Base-by-base conservation (phyloP, 1,139 yeast genomes). In the Diutina pseudorugosa region DNA sequence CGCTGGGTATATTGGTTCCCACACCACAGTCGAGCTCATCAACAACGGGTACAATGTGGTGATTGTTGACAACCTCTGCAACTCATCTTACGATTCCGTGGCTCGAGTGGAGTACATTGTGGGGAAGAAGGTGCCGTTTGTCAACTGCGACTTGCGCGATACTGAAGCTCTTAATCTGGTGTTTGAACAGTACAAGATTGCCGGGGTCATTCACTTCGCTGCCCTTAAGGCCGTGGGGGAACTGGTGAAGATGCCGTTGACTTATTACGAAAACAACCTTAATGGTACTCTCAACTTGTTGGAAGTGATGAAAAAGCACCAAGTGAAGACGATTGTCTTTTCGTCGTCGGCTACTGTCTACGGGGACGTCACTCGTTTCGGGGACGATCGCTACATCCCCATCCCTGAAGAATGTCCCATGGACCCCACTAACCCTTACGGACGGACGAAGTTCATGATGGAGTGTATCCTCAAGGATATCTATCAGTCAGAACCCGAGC, bases 191-290 rank as follows among this genome's bases (percentile, higher is more conserved):
- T 77, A 77, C 66, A 68, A 72, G 6, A 76, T 86, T 56, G 67
- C 71, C 41, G 79, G 87, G 1, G 90, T 85, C 16, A 76, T 87
- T 52, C 95, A 86, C 64, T 85, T 86, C 68, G 95, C 94, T n/a
- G 93, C 91, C 23, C 76, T 86, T 62, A 86, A 86, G 65, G 93
- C 94, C 2, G 95, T 86, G 41, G 93, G 90, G 42, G 94, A 86
- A 65, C 82, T 89, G n/a, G 76, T 86, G 40, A 63, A 77, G 60
- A 77, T 82, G 53, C 95, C 95, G n/a, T 72, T 85, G 55, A 72
- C 67, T 49, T 86, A 86, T 67, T 85, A 83, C 64, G 81, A 80
- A 53, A 83, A 83, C 63, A 86, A 86, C 61, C 80, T 86, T 42
- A 65, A 69, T 33, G 93, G 94, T 36, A 80, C 93, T 27, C 66